Evolutionary conservation across 2,329 filamentous ascomycete genomes (phyloP).

Genomic region (Phoma sp.): DNA sequence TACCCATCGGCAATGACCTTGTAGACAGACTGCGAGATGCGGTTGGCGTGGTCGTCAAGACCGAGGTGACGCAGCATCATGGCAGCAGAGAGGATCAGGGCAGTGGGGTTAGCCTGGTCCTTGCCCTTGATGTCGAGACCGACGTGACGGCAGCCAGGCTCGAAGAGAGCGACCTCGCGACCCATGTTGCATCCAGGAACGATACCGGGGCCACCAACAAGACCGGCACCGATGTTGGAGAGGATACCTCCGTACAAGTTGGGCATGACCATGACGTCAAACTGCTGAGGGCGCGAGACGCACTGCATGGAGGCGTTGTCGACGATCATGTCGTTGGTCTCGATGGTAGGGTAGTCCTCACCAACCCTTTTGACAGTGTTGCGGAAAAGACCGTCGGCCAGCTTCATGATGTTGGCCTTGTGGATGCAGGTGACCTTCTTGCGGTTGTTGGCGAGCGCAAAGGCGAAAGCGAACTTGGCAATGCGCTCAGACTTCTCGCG

Average conservation of each 20-base stretch:
- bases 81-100: conserved; percentile 89
- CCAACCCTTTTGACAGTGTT: conserved; percentile 93
- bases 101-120: conserved; percentile 98
- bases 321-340: conserved; percentile 99
- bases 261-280: conserved; percentile 99
- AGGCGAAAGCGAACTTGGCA: conserved; percentile 97
- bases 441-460: conserved; percentile 97
- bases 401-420: conserved; percentile 99
- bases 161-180: conserved; percentile 95
- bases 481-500: conserved; percentile 99
- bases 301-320: conserved; percentile 99
- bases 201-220: conserved; percentile 95
- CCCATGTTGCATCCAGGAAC: conserved; percentile 99
- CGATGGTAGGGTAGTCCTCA: conserved; percentile 92
- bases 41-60: conserved; percentile 97
- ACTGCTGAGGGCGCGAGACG: conserved; percentile 94
- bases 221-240: conserved; percentile 97
- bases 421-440: conserved; percentile 99
- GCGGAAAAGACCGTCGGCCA: conserved; percentile 97
- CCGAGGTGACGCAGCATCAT: conserved; percentile 98
- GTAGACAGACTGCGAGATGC: conserved; percentile 88
- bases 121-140: conserved; percentile 99
- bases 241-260: conserved; percentile 99
- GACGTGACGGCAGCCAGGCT: conserved; percentile 98
- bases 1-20: conserved; percentile 89